Base-by-base conservation (phyloP, 257 asterid genomes). In the Sherardia arvensis region DNA sequence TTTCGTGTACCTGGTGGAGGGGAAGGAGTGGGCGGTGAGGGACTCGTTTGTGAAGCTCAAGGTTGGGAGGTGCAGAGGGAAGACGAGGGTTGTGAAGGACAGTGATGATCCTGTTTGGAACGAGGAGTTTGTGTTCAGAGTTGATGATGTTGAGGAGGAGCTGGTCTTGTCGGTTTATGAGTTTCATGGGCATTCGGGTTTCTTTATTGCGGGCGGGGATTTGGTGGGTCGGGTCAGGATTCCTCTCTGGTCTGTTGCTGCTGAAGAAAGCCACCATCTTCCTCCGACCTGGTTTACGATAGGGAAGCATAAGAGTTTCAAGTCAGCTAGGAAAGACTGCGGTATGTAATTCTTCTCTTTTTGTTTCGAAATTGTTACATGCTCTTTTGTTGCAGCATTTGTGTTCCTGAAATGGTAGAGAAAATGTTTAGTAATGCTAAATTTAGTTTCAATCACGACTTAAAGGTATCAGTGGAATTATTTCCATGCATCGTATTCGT, bases 221-320 rank as follows among this genome's bases (percentile, higher is more conserved):
- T 66, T 82, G 38, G 77, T 77, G 80, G 95, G 92, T 67, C 83
- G 84, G 79, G 83, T 91, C 62, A 79, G 56, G 82, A 76, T 88
- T 79, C 93, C 98, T 21, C 71, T 86, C 23, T 73, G 77, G 85
- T 77, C 76, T n/a, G 78, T 91, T 63, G 83, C 74, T 12, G 76
- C 78, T 9, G 96, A 88, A 71, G 93, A 83, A 77, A 80, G 78
- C 54, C 86, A 77, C 77, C 76, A 30, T 61, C 64, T 91, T 90
- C 87, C 87, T 2, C 87, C 96, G 0, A 85, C 95, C 75, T 91
- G 96, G 95, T 91, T 91, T 56, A 69, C 91, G 6, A 53, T 91
- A 59, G 76, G 75, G 66, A 78, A 71, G 70, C 77, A 74, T 53
- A 86, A 84, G 75, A 71, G 57, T 53, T 73, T 26, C 30, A 81